Evolutionary conservation across 2,329 filamentous ascomycete species (phyloP).

Genomic region (Claviceps cyperi): DNA sequence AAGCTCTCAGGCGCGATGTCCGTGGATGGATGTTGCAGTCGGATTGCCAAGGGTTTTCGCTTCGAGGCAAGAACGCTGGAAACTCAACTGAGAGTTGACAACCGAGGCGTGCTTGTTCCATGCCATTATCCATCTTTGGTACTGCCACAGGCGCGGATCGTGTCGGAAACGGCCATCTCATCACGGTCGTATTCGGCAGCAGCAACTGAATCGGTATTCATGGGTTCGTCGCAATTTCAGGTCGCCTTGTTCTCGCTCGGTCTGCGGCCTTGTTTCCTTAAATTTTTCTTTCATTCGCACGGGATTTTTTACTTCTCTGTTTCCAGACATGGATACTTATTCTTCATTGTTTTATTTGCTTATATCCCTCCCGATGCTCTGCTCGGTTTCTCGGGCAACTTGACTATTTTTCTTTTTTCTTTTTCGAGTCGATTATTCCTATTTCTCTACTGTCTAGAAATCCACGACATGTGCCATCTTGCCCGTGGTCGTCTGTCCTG

Average conservation of each 20-base stretch:
- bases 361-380: neutral
- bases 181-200: neutral
- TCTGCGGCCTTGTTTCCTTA: neutral
- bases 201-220: neutral
- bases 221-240: neutral
- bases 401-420: neutral
- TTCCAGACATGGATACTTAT: neutral
- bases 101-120: neutral
- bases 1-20: neutral
- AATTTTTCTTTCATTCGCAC: neutral
- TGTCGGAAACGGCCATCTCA: neutral
- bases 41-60: neutral
- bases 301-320: neutral
- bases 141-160: neutral
- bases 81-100: neutral
- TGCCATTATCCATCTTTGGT: too few relatives aligned
- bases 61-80: neutral
- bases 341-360: neutral
- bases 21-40: neutral
- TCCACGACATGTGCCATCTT: neutral
- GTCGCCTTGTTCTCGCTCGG: neutral
- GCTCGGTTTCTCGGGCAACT: neutral
- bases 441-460: neutral
- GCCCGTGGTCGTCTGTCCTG: slow-evolving; percentile 1
- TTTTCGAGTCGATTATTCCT: neutral